Evolutionary conservation across 2,329 filamentous ascomycete species (phyloP), one percentile per base, ranked within the genome.

Genomic region (Aotearoamyces nothofagi): DNA sequence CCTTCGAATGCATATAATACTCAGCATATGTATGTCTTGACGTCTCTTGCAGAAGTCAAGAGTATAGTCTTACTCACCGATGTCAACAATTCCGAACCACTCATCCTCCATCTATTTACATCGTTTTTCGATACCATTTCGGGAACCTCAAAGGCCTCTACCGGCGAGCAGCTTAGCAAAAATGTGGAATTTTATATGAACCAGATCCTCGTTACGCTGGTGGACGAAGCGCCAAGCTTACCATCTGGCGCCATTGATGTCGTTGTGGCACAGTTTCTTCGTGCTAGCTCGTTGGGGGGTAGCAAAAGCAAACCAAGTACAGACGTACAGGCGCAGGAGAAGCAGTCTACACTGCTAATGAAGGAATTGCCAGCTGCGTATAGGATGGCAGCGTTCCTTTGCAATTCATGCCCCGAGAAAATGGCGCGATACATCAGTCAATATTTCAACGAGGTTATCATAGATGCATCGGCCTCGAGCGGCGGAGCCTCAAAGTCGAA

Each of bases 391-490:
- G 92, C 92, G 54, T 81, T 80, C 3, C 76, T 98, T 24, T 98
- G 90, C 58, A 90, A 84, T 44, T 69, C 69, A 11, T 92, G 77
- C 41, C 73, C 81, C 1, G 87, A 94, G 42, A 92, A 92, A 54
- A 94, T 98, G 87, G 78, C 83, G 1, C 78, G 84, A 36, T 83
- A 92, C 41, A 78, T 96, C 32, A 87, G 83, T 40, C 84, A 92
- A 46, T 98, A 96, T 52, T 98, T 98, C 51, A 92, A 84, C 53
- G 84, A 92, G 32, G 84, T 96, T 29, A 92, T 98, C 33, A 74
- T 96, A 36, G 84, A 94, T 47, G 80, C 84, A 3, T 84, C 75
- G 20, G 69, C 60, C 9, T 63, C 69, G 25, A 60, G 58, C 12
- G 57, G 58, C 20, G 38, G 30, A 14, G 32, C 31, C 7, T 25